A percentile compares a stretch with the other conserved stretches of the same genome.
Evolutionary conservation across 2,329 filamentous ascomycete genomes (phyloP).

Genomic region (Teratosphaeria nubilosa): DNA sequence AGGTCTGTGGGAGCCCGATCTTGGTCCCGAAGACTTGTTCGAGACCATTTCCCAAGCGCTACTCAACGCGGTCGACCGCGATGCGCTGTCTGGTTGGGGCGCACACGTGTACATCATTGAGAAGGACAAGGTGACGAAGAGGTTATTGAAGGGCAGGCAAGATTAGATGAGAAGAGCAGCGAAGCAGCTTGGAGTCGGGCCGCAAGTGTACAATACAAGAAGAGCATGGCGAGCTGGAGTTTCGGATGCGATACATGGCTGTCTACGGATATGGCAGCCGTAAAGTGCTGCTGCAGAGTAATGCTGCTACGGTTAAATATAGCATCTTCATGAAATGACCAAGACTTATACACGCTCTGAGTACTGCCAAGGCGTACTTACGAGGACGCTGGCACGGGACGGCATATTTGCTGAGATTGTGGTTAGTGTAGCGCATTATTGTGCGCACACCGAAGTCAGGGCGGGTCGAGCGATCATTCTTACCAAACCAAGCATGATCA

Average conservation of each 20-base stretch:
- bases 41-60: constrained; percentile 96
- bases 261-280: not conserved
- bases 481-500: too few relatives aligned
- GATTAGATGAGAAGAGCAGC: constrained; percentile 41
- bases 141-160: constrained; percentile 94
- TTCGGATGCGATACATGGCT: not conserved
- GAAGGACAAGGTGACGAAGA: constrained; percentile 99
- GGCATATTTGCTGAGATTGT: not conserved
- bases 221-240: not conserved
- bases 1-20: constrained; percentile 91
- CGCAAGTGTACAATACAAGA: not conserved
- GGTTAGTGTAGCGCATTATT: too few relatives aligned
- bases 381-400: not conserved
- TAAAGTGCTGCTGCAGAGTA: not conserved
- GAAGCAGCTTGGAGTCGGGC: not conserved
- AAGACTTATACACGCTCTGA: not conserved
- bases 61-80: constrained; percentile 90
- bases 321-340: not conserved
- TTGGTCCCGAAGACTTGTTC: constrained; percentile 91
- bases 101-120: constrained; percentile 99
- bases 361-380: not conserved
- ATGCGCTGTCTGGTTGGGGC: constrained; percentile 95
- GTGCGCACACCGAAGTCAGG: too few relatives aligned
- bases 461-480: too few relatives aligned
- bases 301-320: not conserved